Evolutionary conservation across 768 basidiomycete genomes (phyloP).

Genomic region (Termitomyces sp.): DNA sequence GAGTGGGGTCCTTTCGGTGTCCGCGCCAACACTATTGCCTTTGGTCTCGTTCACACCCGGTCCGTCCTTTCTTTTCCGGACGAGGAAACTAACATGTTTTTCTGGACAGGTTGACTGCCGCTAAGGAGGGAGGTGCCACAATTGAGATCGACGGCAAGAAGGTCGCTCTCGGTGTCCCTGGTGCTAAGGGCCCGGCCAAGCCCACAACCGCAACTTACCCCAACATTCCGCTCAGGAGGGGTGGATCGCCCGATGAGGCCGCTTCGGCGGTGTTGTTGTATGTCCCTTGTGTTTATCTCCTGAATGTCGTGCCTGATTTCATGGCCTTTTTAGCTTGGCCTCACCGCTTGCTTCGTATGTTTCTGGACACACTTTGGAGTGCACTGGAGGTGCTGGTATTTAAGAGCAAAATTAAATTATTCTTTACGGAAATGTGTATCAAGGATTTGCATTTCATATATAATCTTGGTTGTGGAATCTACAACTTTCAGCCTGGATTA

Average conservation of each 20-base stretch:
- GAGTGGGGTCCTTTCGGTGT: conserved; percentile 85
- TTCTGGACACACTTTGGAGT: conserved; percentile 78
- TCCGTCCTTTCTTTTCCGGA: conserved; percentile 19
- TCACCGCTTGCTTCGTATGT: conserved; percentile 79
- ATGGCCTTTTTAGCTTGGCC: conserved; percentile 46
- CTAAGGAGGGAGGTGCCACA: conserved; percentile 70
- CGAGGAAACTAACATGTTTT: not conserved
- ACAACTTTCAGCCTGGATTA: too few species aligned
- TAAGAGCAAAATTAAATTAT: conserved; percentile 21
- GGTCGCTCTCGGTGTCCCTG: conserved; percentile 76
- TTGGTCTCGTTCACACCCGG: conserved; percentile 74
- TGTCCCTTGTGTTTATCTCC: conserved; percentile 24
- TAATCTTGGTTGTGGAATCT: not conserved
- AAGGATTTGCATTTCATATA: not conserved
- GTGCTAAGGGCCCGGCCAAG: conserved; percentile 32
- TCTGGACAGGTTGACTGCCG: conserved; percentile 55
- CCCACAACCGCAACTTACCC: conserved; percentile 28
- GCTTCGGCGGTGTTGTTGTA: conserved; percentile 74
- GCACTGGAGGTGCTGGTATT: conserved; percentile 78
- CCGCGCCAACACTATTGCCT: conserved; percentile 78
- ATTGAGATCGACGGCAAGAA: conserved; percentile 83
- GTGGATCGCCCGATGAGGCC: conserved; percentile 70
- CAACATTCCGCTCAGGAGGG: conserved; percentile 58
- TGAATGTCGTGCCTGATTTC: not conserved
- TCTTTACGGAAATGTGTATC: not conserved